A percentile compares a stretch with the other conserved stretches of the same genome.
These are phyloP conservation scores for Meredithiella fracta DNA, from an alignment of 2,329 filamentous ascomycete species.

Conservation along the genomic window DNA sequence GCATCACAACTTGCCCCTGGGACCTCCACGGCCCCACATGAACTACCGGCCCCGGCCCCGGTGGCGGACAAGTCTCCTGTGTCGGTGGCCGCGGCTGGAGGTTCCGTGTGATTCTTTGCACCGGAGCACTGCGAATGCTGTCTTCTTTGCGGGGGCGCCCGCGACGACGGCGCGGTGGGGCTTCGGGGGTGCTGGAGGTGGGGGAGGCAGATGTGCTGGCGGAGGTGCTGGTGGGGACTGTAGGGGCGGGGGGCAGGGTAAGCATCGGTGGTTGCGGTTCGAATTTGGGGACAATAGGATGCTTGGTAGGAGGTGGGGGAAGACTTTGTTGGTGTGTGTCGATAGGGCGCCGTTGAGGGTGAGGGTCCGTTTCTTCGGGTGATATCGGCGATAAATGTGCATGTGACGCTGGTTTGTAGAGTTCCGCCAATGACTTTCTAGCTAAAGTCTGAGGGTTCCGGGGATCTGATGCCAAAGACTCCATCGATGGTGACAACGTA, in stretches of 20 bases:
- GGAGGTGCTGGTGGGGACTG: too few relatives aligned
- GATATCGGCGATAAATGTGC: too few relatives aligned
- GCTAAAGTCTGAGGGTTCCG: background rate
- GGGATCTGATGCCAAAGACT: background rate
- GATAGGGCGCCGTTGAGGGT: too few relatives aligned
- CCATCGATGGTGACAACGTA: background rate
- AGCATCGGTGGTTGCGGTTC: too few relatives aligned
- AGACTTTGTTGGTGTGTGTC: too few relatives aligned
- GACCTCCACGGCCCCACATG: background rate
- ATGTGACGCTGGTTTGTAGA: background rate
- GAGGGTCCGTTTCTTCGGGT: too few relatives aligned
- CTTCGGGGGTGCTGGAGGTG: too few relatives aligned
- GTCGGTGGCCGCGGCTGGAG: conserved; percentile 1
- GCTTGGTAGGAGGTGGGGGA: too few relatives aligned
- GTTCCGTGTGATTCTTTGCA: background rate
- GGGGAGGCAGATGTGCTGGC: too few relatives aligned
- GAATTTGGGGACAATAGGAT: too few relatives aligned
- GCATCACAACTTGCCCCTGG: background rate
- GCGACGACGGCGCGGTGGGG: background rate
- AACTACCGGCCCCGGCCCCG: too few relatives aligned
- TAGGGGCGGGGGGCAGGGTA: too few relatives aligned
- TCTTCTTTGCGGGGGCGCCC: conserved; percentile 1
- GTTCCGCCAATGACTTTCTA: background rate
- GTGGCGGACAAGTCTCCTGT: background rate
- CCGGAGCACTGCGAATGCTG: background rate